phyloP scores from a whole-genome alignment of 805 yeast species.

The Candida sanyiensis region DNA sequence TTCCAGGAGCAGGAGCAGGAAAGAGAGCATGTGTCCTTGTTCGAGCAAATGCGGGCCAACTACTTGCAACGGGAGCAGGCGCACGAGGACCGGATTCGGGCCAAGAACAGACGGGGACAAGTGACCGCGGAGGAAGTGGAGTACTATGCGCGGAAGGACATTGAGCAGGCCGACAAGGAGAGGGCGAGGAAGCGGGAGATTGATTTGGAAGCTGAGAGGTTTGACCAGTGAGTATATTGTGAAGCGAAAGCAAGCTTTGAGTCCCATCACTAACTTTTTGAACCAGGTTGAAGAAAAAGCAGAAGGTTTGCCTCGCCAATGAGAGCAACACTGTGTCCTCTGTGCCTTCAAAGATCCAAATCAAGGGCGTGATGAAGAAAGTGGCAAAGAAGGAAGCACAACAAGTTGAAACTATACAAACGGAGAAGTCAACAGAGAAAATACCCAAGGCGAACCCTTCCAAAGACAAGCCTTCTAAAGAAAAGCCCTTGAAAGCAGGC shows the following conservation, averaged over 20 bases:
- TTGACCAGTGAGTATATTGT: constrained; percentile 18
- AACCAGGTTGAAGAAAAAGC: constrained; percentile 6
- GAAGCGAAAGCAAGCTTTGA: not conserved
- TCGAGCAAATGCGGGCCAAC: constrained; percentile 26
- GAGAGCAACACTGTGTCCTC: not conserved
- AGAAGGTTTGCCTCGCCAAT: not conserved
- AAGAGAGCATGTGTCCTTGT: constrained; percentile 20
- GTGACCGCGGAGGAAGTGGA: constrained; percentile 18
- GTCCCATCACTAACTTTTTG: constrained; percentile 8
- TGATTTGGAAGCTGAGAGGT: constrained; percentile 16
- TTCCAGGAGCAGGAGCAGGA: constrained; percentile 20
- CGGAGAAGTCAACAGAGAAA: not conserved
- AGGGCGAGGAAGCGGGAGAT: constrained; percentile 15
- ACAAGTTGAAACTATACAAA: too few species aligned
- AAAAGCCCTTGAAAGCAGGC: not conserved
- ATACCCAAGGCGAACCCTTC: too few species aligned
- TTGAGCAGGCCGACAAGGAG: constrained; percentile 12
- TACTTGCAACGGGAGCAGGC: constrained; percentile 22
- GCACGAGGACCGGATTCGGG: constrained; percentile 21
- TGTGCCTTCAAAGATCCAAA: not conserved
- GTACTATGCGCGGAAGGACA: constrained; percentile 16
- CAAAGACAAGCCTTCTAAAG: too few species aligned
- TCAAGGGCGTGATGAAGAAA: constrained; percentile 1
- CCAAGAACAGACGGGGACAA: constrained; percentile 18
- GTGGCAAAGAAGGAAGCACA: too few species aligned